Conservation (phyloP, 139 green algal genomes). For the Coelastrella sp. region DNA sequence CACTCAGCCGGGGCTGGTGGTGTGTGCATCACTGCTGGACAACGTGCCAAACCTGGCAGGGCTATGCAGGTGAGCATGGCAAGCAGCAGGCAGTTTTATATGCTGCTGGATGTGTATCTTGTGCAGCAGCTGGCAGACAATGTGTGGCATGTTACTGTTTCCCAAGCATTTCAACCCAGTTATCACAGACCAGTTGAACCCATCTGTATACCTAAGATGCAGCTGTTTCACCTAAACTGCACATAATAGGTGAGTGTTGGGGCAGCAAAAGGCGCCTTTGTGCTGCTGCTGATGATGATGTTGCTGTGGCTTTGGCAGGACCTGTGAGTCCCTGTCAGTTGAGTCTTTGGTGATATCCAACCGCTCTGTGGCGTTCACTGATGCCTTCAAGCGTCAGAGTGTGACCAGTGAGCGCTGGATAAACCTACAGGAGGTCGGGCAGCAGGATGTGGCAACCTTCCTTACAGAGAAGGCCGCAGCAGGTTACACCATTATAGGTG, state of each 20-base stretch:
- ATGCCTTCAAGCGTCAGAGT: slow-evolving; percentile 63
- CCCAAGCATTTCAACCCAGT: too few species aligned
- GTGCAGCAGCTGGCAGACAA: neutral
- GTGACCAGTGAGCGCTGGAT: slow-evolving; percentile 62
- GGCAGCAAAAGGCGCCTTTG: neutral
- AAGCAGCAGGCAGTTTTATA: neutral
- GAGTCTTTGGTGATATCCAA: slow-evolving; percentile 59
- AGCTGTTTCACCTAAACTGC: neutral
- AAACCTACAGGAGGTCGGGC: slow-evolving; percentile 51
- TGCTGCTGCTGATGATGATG: neutral
- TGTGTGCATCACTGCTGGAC: slow-evolving; percentile 87
- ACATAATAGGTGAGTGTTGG: neutral
- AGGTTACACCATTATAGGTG: slow-evolving; percentile 81
- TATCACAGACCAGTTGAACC: too few species aligned
- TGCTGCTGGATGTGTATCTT: neutral
- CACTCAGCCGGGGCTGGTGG: slow-evolving; percentile 70
- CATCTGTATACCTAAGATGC: neutral
- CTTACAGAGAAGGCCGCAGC: slow-evolving; percentile 44
- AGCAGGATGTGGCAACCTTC: slow-evolving; percentile 46
- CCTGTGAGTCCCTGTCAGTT: slow-evolving; percentile 54
- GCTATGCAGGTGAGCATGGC: slow-evolving; percentile 58
- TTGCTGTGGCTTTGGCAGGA: slow-evolving; percentile 45
- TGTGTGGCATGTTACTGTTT: neutral
- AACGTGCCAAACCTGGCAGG: slow-evolving; percentile 91
- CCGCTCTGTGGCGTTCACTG: slow-evolving; percentile 33